Conservation (phyloP, 2,329 filamentous ascomycete genomes). For the Orbilia oligospora region DNA sequence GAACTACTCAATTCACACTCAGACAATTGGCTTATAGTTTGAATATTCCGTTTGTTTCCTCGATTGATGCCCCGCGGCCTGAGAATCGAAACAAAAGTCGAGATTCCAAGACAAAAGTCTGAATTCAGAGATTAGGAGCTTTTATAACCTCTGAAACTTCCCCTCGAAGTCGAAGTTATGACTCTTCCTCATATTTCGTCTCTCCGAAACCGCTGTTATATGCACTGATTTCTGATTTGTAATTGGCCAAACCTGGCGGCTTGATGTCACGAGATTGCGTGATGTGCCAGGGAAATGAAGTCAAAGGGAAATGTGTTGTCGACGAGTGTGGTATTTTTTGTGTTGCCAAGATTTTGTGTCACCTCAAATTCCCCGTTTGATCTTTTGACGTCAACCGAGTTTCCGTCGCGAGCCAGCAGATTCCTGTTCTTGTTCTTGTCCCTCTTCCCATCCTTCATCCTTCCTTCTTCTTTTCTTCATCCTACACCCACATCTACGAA, state of each 20-base stretch:
- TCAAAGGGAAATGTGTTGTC: constrained; percentile 23
- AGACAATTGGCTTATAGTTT: no score
- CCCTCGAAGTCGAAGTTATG: no score
- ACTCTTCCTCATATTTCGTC: neutral
- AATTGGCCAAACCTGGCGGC: constrained; percentile 7
- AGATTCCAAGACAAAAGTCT: no score
- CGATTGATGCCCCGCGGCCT: no score
- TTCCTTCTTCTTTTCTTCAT: constrained; percentile 5
- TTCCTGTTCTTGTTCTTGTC: neutral
- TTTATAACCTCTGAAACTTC: neutral
- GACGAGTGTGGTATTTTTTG: constrained; percentile 39
- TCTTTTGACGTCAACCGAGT: constrained; percentile 16
- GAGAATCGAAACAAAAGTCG: no score
- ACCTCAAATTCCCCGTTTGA: constrained; percentile 23
- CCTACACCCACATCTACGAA: neutral
- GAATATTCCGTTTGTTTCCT: no score
- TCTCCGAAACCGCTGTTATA: neutral
- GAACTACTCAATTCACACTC: no score
- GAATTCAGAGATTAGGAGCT: neutral
- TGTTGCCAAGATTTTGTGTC: constrained; percentile 34
- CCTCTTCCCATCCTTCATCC: neutral
- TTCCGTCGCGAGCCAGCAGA: neutral
- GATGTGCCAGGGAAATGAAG: neutral
- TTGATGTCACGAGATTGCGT: constrained; percentile 38
- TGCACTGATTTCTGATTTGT: constrained; percentile 12